Percentiles rank a stretch among this genome's conserved stretches.
phyloP scores from a whole-genome alignment of 306 rosid genomes.

The Senna siamea region DNA sequence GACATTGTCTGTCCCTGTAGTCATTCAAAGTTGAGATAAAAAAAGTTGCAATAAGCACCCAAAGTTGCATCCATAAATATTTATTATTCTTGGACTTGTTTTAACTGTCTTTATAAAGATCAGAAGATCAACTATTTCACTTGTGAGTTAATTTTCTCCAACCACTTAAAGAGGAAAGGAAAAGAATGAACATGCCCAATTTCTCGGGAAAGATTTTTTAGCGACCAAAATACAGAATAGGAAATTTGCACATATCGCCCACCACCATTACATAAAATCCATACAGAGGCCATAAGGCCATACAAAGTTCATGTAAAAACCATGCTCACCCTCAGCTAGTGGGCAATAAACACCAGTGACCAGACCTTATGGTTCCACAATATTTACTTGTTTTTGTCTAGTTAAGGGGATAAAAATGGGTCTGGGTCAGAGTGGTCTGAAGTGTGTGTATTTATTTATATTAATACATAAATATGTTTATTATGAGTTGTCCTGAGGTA shows the following conservation, averaged over 20 bases:
- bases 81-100: not conserved
- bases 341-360: too few relatives aligned
- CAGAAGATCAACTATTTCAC: conserved; percentile 3
- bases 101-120: not conserved
- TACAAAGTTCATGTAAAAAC: too few relatives aligned
- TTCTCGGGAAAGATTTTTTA: not conserved
- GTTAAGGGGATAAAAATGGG: too few relatives aligned
- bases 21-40: conserved; percentile 34
- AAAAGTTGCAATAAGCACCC: not conserved
- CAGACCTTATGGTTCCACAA: too few relatives aligned
- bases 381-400: too few relatives aligned
- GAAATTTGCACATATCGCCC: not conserved
- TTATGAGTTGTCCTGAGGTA: too few relatives aligned
- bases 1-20: conserved; percentile 76
- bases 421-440: too few relatives aligned
- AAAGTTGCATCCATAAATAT: not conserved
- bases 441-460: too few relatives aligned
- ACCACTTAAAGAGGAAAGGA: not conserved
- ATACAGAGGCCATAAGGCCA: too few relatives aligned
- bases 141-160: conserved; percentile 13
- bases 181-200: not conserved
- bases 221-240: conserved; percentile 4
- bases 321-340: too few relatives aligned
- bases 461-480: too few relatives aligned
- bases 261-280: too few relatives aligned